Base-by-base conservation (phyloP, 257 asterid species). In the Fraxinus excelsior region DNA sequence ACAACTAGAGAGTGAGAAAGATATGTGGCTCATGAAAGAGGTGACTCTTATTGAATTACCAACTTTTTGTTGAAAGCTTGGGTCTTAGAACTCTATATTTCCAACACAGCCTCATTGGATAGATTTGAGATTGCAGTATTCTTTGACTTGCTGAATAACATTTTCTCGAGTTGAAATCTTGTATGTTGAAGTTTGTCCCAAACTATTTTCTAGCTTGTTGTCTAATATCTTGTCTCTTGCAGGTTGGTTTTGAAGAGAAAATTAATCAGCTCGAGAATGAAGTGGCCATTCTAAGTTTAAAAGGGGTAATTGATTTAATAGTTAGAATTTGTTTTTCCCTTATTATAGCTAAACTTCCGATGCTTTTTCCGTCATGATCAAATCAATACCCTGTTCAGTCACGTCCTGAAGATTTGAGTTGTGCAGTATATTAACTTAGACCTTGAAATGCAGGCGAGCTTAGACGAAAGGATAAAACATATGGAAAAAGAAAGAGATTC, bases 1-100 rank as follows among this genome's bases (percentile, higher is more conserved):
- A 51, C 84, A 85, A 70, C 74, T 88, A 68, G 83, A 81, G 86
- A 79, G n/a, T n/a, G 97, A 86, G 74, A 86, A 86, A 72, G 81
- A 82, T 58, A 80, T 85, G 29, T 92, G 96, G 90, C 77, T 76
- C 80, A 84, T 80, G 72, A 87, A 87, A 79, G 97, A 88, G 96
- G 96, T 91, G 79, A 73, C 21, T 79, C 51, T 77, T 72, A 38
- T 76, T 60, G 25, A 62, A 67, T 78, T 58, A 38, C 26, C 34
- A 35, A 8, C n/a, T n/a, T n/a, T n/a, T 23, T 62, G 11, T 65
- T 79, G 73, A 53, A 75, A 40, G 65, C 58, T 73, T 74, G 58
- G 65, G 31, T 51, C 51, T 74, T 23, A 60, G 51, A 19, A 56
- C 28, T n/a, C 65, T 19, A 2, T 56, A 56, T 56, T 56, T 6